phyloP scores from a whole-genome alignment of 208 protist species.

The Trypanosoma melophagium region DNA sequence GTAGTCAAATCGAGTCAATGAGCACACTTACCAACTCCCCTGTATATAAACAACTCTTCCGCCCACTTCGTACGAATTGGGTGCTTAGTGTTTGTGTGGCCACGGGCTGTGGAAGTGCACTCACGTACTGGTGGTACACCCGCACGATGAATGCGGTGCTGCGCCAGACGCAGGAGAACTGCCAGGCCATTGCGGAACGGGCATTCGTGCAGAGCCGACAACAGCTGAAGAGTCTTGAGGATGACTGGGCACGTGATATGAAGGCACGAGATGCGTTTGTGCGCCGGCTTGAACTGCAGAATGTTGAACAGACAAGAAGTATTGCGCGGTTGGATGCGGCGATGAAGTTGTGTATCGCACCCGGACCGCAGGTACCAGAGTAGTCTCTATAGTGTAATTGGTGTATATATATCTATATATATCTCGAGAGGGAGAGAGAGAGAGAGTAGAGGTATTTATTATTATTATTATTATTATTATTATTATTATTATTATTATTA shows the following conservation, averaged over 20 bases:
- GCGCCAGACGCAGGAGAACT: constrained; percentile 50
- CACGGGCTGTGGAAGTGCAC: constrained; percentile 47
- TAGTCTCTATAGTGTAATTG: not conserved
- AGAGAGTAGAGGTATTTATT: not conserved
- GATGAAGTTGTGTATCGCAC: constrained; percentile 77
- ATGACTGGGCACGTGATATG: constrained; percentile 65
- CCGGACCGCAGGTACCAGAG: constrained; percentile 30
- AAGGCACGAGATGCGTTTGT: constrained; percentile 70
- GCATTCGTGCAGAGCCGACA: constrained; percentile 68
- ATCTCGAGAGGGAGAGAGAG: not conserved
- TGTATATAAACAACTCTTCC: constrained; percentile 45
- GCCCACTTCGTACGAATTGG: constrained; percentile 47
- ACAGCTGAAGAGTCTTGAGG: constrained; percentile 66
- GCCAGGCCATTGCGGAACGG: constrained; percentile 42
- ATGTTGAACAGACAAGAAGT: constrained; percentile 87
- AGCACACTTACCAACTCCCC: constrained; percentile 30
- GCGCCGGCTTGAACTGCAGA: constrained; percentile 81
- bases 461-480: constrained; percentile 20
- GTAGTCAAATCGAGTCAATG: not conserved
- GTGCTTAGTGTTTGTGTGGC: constrained; percentile 49
- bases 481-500: not conserved
- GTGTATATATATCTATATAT: not conserved
- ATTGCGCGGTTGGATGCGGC: constrained; percentile 74
- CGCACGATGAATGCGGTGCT: constrained; percentile 50
- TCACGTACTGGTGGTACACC: constrained; percentile 80